These are phyloP conservation scores for Globisporangium rhizosaccharum DNA, from an alignment of 352 stramenopile species.

Conservation along the genomic window DNA sequence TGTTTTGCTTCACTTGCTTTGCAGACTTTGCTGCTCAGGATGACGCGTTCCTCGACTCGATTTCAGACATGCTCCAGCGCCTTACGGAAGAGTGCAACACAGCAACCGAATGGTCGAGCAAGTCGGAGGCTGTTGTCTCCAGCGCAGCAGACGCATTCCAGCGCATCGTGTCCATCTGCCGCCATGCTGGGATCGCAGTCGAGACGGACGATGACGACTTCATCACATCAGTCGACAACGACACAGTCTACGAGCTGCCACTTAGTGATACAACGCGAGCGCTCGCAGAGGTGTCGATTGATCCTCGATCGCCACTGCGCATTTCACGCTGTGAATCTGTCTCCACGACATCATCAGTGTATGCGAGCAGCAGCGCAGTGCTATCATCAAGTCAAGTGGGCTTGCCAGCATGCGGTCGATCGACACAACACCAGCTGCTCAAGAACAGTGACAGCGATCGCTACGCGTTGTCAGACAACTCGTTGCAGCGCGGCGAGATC, in stretches of 20 bases:
- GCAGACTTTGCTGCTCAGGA: not conserved
- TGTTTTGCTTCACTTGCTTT: not conserved
- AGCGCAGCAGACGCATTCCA: slow-evolving; percentile 17
- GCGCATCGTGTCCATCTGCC: slow-evolving; percentile 16
- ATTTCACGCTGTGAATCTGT: not conserved
- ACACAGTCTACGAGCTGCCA: not conserved
- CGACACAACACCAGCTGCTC: not conserved
- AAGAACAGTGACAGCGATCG: not conserved
- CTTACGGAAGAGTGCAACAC: not conserved
- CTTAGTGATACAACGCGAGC: not conserved
- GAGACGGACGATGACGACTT: not conserved
- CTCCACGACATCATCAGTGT: not conserved
- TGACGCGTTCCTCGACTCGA: not conserved
- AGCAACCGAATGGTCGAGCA: not conserved
- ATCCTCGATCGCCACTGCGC: not conserved
- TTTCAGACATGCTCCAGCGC: not conserved
- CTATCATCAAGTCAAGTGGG: not conserved
- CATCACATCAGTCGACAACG: not conserved
- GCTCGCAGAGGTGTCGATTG: not conserved
- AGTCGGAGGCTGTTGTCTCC: slow-evolving; percentile 4
- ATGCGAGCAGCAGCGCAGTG: not conserved
- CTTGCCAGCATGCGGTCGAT: not conserved
- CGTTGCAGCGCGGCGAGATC: slow-evolving; percentile 15
- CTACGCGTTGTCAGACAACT: not conserved
- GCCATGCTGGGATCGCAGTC: not conserved